These are phyloP conservation scores for Spathaspora sp. DNA, from an alignment of 805 yeast species.

Conservation along the genomic window DNA sequence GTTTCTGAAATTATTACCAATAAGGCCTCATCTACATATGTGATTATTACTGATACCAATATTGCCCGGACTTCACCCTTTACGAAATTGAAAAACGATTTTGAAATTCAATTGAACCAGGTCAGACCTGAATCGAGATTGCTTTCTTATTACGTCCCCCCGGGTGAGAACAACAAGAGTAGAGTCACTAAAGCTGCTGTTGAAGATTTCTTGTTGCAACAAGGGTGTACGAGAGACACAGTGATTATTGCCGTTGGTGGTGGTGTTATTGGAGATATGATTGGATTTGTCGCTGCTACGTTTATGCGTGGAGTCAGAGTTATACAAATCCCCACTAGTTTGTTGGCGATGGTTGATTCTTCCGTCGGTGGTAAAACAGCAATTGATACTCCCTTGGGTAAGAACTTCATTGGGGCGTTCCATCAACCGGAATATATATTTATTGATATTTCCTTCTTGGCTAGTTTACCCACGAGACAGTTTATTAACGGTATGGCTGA, in stretches of 20 bases:
- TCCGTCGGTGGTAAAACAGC: conserved; percentile 99
- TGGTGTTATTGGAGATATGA: conserved; percentile 98
- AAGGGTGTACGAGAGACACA: conserved; percentile 95
- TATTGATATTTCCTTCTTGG: conserved; percentile 83
- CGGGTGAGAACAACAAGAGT: conserved; percentile 90
- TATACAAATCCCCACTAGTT: conserved; percentile 89
- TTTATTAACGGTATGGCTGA: conserved; percentile 98
- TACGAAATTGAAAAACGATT: conserved; percentile 40
- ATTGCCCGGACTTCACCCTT: conserved; percentile 65
- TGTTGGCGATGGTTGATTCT: conserved; percentile 96
- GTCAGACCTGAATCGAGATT: conserved; percentile 58
- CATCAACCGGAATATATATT: conserved; percentile 93
- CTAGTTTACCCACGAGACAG: conserved; percentile 87
- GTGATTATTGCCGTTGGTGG: conserved; percentile 95
- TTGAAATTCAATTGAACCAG: conserved; percentile 32
- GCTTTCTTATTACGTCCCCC: conserved; percentile 71
- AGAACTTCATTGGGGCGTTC: conserved; percentile 93
- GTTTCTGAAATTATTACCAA: conserved; percentile 59
- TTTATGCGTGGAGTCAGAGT: conserved; percentile 97
- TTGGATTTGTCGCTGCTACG: conserved; percentile 98
- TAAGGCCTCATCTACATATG: conserved; percentile 85
- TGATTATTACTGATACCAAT: conserved; percentile 83
- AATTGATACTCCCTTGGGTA: conserved; percentile 93
- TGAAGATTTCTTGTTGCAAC: conserved; percentile 77
- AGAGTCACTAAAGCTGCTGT: conserved; percentile 88